A percentile compares a stretch with the other conserved stretches of the same genome.
phyloP scores from a whole-genome alignment of 139 green algal genomes.

The Mychonastes homosphaera region DNA sequence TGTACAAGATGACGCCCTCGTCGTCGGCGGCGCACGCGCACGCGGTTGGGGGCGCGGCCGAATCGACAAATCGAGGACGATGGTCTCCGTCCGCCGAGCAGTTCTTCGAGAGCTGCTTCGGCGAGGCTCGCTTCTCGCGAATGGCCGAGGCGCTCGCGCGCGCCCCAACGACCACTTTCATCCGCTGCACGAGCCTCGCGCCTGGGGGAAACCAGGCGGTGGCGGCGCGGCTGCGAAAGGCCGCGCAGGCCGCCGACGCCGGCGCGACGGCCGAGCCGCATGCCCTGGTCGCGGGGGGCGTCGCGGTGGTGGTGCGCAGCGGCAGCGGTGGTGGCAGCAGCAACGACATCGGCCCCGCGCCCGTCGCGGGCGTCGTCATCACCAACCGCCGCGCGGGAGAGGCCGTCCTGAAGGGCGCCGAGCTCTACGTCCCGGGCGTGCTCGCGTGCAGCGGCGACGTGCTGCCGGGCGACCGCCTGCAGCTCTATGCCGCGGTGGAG shows the following conservation, averaged over 20 bases:
- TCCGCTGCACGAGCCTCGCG: background rate
- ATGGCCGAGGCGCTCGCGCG: too few relatives aligned
- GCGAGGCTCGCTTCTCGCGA: too few relatives aligned
- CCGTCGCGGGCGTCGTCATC: conserved; percentile 64
- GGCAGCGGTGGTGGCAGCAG: background rate
- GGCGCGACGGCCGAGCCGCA: too few relatives aligned
- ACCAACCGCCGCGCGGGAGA: conserved; percentile 71
- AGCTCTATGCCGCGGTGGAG: conserved; percentile 55
- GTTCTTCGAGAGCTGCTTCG: too few relatives aligned
- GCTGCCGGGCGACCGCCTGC: conserved; percentile 54
- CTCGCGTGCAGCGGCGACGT: conserved; percentile 50
- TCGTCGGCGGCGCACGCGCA: too few relatives aligned
- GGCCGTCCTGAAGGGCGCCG: conserved; percentile 66
- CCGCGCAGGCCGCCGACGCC: background rate
- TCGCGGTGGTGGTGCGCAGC: conserved; percentile 9
- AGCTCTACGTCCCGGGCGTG: conserved; percentile 68
- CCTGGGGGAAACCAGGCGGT: background rate
- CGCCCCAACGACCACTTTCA: too few relatives aligned
- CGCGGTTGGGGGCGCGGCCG: too few relatives aligned
- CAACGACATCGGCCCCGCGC: conserved; percentile 1
- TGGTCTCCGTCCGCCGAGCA: too few relatives aligned
- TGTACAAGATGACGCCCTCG: too few relatives aligned
- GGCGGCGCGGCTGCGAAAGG: background rate
- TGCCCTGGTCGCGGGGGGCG: background rate
- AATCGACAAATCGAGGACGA: too few relatives aligned